Evolutionary conservation across 1,284 basidiomycete genomes (phyloP).

Genomic region (Chondrostereum purpureum): DNA sequence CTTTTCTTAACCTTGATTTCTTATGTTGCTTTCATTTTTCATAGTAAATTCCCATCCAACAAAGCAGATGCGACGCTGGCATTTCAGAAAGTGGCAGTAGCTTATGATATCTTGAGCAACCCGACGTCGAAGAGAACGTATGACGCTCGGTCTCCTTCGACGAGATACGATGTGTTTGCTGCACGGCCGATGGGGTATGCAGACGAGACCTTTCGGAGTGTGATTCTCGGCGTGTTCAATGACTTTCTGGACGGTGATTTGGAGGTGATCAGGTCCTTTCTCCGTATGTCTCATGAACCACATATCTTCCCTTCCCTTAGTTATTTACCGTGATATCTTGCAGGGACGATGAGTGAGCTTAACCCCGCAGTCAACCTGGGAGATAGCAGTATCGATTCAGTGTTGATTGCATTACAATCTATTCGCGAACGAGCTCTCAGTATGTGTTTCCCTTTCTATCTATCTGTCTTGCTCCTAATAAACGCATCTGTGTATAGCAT

Average conservation of each 20-base stretch:
- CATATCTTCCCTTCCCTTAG: not conserved
- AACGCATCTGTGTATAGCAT: conserved; percentile 39
- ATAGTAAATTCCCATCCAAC: conserved; percentile 68
- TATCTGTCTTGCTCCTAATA: conserved; percentile 5
- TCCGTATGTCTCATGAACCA: conserved; percentile 43
- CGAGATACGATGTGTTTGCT: conserved; percentile 47
- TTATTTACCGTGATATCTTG: conserved; percentile 3
- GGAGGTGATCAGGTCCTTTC: conserved; percentile 68
- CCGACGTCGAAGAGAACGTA: conserved; percentile 65
- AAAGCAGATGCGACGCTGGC: conserved; percentile 73
- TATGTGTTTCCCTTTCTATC: conserved; percentile 27
- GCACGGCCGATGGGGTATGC: conserved; percentile 45
- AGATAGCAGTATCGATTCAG: conserved; percentile 65
- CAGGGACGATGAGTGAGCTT: conserved; percentile 68
- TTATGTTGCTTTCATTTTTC: no score
- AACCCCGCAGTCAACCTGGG: conserved; percentile 64
- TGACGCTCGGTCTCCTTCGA: conserved; percentile 47
- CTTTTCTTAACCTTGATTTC: conserved; percentile 11
- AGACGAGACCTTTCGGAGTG: conserved; percentile 72
- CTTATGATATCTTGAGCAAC: conserved; percentile 74
- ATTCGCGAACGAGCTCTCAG: conserved; percentile 65
- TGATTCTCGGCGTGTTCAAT: conserved; percentile 67
- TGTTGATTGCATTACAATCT: conserved; percentile 54
- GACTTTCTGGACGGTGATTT: conserved; percentile 83
- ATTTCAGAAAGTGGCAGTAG: conserved; percentile 80